These are phyloP conservation scores for Agrostemma githago DNA, from an alignment of 148 eudicot species.

Conservation along the genomic window DNA sequence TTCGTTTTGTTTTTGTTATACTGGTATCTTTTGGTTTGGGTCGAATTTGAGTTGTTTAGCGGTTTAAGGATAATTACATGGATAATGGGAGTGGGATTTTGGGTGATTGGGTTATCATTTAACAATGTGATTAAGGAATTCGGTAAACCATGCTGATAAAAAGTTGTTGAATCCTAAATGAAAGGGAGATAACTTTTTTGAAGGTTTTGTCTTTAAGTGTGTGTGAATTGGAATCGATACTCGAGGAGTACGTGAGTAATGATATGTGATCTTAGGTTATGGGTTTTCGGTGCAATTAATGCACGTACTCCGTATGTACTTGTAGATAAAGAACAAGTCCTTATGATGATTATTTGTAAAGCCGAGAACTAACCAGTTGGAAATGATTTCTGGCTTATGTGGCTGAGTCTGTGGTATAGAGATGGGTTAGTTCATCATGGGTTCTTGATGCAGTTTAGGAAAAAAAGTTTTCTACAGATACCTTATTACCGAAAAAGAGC, in stretches of 20 bases:
- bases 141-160: background rate
- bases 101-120: background rate
- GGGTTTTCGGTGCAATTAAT: background rate
- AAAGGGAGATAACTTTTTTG: background rate
- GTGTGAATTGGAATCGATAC: background rate
- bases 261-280: background rate
- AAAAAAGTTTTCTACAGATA: no score
- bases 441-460: no score
- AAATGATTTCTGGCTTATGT: no score
- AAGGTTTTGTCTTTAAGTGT: background rate
- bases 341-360: background rate
- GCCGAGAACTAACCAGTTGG: no score
- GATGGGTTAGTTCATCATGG: no score
- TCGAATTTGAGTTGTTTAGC: no score
- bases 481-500: no score
- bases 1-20: no score
- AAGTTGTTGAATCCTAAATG: background rate
- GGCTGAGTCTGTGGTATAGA: no score
- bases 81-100: background rate
- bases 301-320: background rate
- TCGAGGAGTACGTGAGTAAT: background rate
- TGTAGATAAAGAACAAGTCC: background rate
- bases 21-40: no score
- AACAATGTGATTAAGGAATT: background rate
- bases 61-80: no score